Evolutionary conservation across 306 rosid genomes (phyloP).

Genomic region (Lathyrus oleraceus): DNA sequence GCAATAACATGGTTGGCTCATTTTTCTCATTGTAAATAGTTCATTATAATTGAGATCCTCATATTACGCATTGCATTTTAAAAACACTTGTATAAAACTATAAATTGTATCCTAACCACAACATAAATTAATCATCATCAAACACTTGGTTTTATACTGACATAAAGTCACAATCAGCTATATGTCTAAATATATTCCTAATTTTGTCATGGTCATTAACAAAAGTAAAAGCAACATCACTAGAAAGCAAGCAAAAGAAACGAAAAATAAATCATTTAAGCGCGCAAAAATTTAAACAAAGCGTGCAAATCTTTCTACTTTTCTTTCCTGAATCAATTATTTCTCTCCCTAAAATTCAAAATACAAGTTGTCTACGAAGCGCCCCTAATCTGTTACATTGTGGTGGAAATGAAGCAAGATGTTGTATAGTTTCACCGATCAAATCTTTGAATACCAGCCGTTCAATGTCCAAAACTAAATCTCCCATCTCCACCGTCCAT

Average conservation of each 20-base stretch:
- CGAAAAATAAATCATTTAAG: not conserved
- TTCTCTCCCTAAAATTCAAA: constrained; percentile 41
- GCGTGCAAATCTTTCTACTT: constrained; percentile 19
- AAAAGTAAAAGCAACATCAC: constrained; percentile 31
- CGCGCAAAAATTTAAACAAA: constrained; percentile 42
- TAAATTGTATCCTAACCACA: not conserved
- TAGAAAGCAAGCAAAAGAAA: not conserved
- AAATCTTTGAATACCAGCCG: constrained; percentile 86
- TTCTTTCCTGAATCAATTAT: not conserved
- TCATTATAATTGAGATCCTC: not conserved
- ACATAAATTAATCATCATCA: not conserved
- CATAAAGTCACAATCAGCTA: constrained; percentile 34
- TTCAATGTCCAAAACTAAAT: constrained; percentile 70
- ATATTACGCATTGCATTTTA: not conserved
- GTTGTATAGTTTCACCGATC: constrained; percentile 72
- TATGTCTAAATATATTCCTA: constrained; percentile 41
- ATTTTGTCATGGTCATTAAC: constrained; percentile 26
- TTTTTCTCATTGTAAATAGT: not conserved
- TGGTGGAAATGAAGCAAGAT: constrained; percentile 51
- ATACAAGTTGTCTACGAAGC: constrained; percentile 65
- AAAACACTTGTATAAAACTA: not conserved
- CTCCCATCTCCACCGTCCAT: constrained; percentile 66
- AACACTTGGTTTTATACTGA: constrained; percentile 6
- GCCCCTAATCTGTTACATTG: constrained; percentile 35
- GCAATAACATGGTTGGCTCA: not conserved